Conservation (phyloP, 1,139 yeast genomes). For the Protomyces arabidopsidicola region DNA sequence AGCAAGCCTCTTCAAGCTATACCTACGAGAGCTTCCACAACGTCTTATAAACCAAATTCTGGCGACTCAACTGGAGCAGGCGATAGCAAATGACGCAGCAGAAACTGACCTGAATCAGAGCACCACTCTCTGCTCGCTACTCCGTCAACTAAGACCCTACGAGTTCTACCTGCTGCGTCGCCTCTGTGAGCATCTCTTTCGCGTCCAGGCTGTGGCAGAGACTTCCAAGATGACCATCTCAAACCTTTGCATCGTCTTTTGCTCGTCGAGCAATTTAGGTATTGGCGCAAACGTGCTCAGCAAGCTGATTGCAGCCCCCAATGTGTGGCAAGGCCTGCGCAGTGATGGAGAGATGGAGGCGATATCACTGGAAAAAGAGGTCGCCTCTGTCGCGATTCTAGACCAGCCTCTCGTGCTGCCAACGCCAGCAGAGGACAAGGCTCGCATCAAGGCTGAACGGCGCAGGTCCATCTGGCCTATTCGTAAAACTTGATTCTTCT, state of each 20-base stretch:
- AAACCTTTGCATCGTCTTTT: conserved; percentile 37
- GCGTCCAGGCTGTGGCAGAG: conserved; percentile 33
- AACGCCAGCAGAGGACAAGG: background rate
- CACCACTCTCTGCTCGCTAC: conserved; percentile 38
- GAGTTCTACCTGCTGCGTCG: conserved; percentile 37
- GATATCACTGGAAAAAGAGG: background rate
- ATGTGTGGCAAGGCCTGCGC: conserved; percentile 10
- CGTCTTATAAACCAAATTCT: conserved; percentile 50
- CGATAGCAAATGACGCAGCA: conserved; percentile 38
- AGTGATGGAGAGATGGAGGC: background rate
- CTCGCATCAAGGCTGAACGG: background rate
- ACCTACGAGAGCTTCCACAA: conserved; percentile 53
- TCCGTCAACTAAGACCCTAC: conserved; percentile 34
- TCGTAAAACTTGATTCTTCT: background rate
- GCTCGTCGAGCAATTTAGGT: conserved; percentile 33
- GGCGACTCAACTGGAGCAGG: conserved; percentile 46
- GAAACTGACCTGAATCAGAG: conserved; percentile 35
- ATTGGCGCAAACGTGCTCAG: conserved; percentile 19
- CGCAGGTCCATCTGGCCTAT: background rate
- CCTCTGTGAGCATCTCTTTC: conserved; percentile 35
- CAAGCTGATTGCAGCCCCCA: background rate
- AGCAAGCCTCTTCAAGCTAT: conserved; percentile 69
- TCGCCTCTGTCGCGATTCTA: background rate
- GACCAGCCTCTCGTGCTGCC: background rate
- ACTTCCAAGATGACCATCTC: conserved; percentile 35